Evolutionary conservation across 352 stramenopile species (phyloP), one percentile per base, ranked within the genome.

Genomic region (Plasmopara muralis): DNA sequence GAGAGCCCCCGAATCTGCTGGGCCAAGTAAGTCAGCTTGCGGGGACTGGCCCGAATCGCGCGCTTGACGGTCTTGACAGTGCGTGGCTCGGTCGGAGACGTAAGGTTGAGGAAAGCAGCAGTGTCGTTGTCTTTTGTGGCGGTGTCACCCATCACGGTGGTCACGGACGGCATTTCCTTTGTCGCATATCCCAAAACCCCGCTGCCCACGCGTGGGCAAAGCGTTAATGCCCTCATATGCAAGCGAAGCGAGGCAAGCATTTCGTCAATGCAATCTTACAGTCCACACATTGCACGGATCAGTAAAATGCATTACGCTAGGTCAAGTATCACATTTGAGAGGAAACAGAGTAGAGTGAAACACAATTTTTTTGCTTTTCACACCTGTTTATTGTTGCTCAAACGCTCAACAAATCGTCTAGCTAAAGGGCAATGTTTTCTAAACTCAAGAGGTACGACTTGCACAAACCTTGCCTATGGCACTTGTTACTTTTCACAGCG

Each of bases 31-130:
- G 77, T 74, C 41, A 93, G 55, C 65, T 93, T 93, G 61, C 80
- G 80, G 9, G 80, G 83, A 31, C 83, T 93, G 37, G 67, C 77
- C 50, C 83, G 83, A 45, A 93, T 87, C 49, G 83, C 71, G 51
- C 85, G 77, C 65, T 90, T 93, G 56, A 89, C 79, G 3, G 82
- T 93, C 59, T 85, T 86, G 28, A 92, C 77, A 12, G 53, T 67
- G 46, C 82, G 82, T 13, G 59, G 44, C 33, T 87, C 77, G 5
- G 55, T 45, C 8, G 78, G 64, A 20, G 78, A 71, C 43, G 76
- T 84, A 18, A 76, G 73, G 48, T 68, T 77, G 41, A 89, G 64
- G 55, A 89, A 87, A 41, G 66, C 76, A 9, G 65, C 67, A 1
- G 72, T 85, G 33, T 75, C 69, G 37, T 84, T 72, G 37, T 76